Conservation (phyloP, 2,329 filamentous ascomycete genomes). For the Penicillium oxalicum region DNA sequence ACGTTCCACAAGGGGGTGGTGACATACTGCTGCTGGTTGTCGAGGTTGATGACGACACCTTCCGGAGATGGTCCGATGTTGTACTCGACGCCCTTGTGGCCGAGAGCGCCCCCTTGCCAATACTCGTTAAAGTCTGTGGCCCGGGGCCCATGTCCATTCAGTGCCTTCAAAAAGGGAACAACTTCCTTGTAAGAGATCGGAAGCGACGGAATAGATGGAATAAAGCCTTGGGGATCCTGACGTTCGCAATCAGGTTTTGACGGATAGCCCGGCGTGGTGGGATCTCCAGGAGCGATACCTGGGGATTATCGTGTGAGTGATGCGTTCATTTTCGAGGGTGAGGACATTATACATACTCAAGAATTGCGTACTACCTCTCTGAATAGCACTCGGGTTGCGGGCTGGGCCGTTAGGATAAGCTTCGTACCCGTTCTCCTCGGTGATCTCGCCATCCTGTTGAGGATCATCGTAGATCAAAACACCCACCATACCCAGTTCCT, state of each 20-base stretch:
- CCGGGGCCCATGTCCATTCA: slow-evolving; percentile 82
- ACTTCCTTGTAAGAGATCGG: slow-evolving; percentile 87
- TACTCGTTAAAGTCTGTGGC: slow-evolving; percentile 65
- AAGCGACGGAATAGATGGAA: slow-evolving; percentile 80
- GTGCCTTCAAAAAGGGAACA: slow-evolving; percentile 75
- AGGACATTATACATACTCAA: slow-evolving; percentile 52
- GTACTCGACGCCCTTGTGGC: slow-evolving; percentile 76
- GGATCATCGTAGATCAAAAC: slow-evolving; percentile 80
- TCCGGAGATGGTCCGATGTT: slow-evolving; percentile 78
- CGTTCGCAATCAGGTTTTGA: slow-evolving; percentile 85
- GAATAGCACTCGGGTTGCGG: slow-evolving; percentile 79
- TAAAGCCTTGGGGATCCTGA: slow-evolving; percentile 61
- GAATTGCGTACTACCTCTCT: slow-evolving; percentile 81
- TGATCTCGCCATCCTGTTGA: slow-evolving; percentile 77
- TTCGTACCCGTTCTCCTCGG: slow-evolving; percentile 71
- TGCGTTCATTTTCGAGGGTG: background rate
- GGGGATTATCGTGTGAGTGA: background rate
- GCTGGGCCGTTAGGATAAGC: slow-evolving; percentile 82
- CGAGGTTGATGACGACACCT: slow-evolving; percentile 62
- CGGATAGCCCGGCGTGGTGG: slow-evolving; percentile 88
- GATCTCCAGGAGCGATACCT: slow-evolving; percentile 62
- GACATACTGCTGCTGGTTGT: slow-evolving; percentile 75
- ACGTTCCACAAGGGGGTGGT: slow-evolving; percentile 85
- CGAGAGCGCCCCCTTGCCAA: slow-evolving; percentile 69
- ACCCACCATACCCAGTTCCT: slow-evolving; percentile 86